These are phyloP conservation scores for Sanghuangporus weigelae DNA, from an alignment of 1,284 basidiomycete species.

Conservation along the genomic window DNA sequence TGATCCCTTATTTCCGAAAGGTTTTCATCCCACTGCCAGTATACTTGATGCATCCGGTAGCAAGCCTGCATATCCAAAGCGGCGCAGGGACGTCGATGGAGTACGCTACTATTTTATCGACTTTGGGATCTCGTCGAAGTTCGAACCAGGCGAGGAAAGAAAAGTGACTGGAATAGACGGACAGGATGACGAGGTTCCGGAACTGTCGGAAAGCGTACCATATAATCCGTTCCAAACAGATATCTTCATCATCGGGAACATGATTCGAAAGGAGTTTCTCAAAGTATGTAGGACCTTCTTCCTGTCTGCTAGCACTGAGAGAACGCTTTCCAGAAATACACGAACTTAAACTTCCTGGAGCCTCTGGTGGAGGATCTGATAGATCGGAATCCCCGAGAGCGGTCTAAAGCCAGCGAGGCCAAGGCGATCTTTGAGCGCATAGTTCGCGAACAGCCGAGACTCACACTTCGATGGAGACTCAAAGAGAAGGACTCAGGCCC, in stretches of 20 bases:
- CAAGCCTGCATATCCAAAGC: not conserved
- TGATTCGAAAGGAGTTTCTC: not conserved
- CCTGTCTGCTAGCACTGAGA: not conserved
- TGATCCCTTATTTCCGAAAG: constrained; percentile 23
- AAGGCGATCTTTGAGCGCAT: constrained; percentile 5
- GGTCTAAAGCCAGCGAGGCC: constrained; percentile 20
- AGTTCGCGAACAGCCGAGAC: not conserved
- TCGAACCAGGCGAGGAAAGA: not conserved
- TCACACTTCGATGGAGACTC: constrained; percentile 10
- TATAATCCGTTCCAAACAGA: constrained; percentile 6
- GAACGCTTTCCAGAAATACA: constrained; percentile 18
- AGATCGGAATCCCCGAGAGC: constrained; percentile 13
- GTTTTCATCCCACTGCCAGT: constrained; percentile 19
- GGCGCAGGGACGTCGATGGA: not conserved
- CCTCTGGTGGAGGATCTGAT: constrained; percentile 23
- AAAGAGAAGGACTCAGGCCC: not conserved
- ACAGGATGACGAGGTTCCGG: constrained; percentile 2
- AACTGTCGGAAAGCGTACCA: not conserved
- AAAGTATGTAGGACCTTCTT: not conserved
- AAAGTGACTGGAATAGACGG: constrained; percentile 1
- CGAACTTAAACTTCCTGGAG: constrained; percentile 21
- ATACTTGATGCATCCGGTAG: constrained; percentile 12
- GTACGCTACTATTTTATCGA: constrained; percentile 28
- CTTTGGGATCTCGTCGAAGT: constrained; percentile 24
- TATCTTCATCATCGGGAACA: constrained; percentile 6